A percentile compares a stretch with the other conserved stretches of the same genome.
Evolutionary conservation across 352 stramenopile species (phyloP).

Genomic region (Phytophthora tentaculata): DNA sequence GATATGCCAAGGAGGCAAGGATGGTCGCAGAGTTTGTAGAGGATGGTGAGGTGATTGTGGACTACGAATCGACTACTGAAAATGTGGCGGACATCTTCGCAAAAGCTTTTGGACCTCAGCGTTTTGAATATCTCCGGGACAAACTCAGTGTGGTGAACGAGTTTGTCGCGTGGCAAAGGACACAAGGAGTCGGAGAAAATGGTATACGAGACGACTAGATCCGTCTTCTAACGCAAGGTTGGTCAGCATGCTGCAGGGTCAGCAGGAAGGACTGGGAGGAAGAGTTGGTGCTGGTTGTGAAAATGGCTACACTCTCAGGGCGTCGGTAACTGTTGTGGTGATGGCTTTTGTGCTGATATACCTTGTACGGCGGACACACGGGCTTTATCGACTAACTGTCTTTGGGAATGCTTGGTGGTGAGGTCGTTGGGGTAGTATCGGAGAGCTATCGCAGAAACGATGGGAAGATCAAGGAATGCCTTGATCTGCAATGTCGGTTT

Average conservation of each 20-base stretch:
- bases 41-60: slow-evolving; percentile 12
- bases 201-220: not conserved
- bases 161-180: slow-evolving; percentile 1
- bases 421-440: not conserved
- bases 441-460: not conserved
- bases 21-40: slow-evolving; percentile 18
- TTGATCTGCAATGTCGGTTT: not conserved
- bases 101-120: slow-evolving; percentile 12
- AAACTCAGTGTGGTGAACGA: slow-evolving; percentile 18
- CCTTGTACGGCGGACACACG: no score
- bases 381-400: not conserved
- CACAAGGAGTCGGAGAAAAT: not conserved
- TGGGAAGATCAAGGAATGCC: not conserved
- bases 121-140: slow-evolving; percentile 16
- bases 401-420: slow-evolving; percentile 5
- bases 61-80: slow-evolving; percentile 17
- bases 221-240: not conserved
- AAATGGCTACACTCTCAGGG: not conserved
- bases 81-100: slow-evolving; percentile 23
- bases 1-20: slow-evolving; percentile 12
- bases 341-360: not conserved
- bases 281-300: not conserved
- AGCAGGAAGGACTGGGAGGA: not conserved
- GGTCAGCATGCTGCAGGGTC: no score
- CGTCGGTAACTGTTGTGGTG: not conserved